Percentiles rank a stretch among this genome's conserved stretches.
phyloP scores from a whole-genome alignment of 2,329 filamentous ascomycete genomes.

The Colletotrichum sp. region DNA sequence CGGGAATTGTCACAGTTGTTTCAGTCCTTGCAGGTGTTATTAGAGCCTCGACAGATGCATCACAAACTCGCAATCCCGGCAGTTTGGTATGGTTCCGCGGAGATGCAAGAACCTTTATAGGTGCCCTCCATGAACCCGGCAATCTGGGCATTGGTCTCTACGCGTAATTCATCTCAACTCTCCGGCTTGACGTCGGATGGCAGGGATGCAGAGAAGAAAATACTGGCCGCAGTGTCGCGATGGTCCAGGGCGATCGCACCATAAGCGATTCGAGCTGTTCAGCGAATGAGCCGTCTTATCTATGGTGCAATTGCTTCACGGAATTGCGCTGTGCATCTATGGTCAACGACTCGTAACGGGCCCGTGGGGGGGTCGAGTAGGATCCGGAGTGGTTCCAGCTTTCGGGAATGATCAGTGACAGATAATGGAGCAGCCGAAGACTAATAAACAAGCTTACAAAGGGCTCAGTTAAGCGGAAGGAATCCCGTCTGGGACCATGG shows the following conservation, averaged over 20 bases:
- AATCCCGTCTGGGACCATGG: not conserved
- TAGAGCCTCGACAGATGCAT: not conserved
- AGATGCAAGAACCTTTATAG: conserved; percentile 18
- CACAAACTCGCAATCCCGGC: not conserved
- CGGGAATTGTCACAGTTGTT: not conserved
- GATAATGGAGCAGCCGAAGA: not conserved
- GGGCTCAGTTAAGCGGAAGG: not conserved
- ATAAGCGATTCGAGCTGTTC: not conserved
- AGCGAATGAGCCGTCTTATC: conserved; percentile 12
- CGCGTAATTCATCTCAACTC: not conserved
- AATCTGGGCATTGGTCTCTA: not conserved
- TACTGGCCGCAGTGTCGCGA: not conserved
- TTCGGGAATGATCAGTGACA: not conserved
- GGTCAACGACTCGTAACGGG: not conserved
- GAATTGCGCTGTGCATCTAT: conserved; percentile 7
- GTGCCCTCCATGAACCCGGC: not conserved
- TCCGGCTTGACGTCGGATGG: not conserved
- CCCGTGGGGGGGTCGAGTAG: conserved; percentile 1
- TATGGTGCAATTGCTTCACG: conserved; percentile 21
- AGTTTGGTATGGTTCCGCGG: not conserved
- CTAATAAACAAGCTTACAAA: not conserved
- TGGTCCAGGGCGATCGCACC: conserved; percentile 7
- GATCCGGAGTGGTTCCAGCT: conserved; percentile 1
- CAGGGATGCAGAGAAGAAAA: not conserved
- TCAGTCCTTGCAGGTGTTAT: not conserved